Percentiles rank a stretch among this genome's conserved stretches.
Conservation (phyloP, 345 rosid genomes). For the Linum lewisii region DNA sequence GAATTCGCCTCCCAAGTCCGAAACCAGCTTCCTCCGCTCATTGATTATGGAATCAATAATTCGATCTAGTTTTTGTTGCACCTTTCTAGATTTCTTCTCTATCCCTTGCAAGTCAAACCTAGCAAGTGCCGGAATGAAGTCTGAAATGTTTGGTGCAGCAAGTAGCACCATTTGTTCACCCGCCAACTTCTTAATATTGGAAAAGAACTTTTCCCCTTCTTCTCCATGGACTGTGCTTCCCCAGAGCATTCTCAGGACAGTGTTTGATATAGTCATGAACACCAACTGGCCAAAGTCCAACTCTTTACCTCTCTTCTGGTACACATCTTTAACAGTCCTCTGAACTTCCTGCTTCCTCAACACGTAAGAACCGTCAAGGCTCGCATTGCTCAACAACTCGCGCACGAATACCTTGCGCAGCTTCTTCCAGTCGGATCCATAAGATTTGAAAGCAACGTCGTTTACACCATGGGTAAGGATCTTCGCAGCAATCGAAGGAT, state of each 20-base stretch:
- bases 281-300: not conserved
- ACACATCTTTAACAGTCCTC: slow-evolving; percentile 14
- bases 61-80: not conserved
- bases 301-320: not conserved
- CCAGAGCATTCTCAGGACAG: not conserved
- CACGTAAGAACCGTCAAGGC: slow-evolving; percentile 23
- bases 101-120: not conserved
- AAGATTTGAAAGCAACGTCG: slow-evolving; percentile 24
- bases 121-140: not conserved
- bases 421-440: slow-evolving; percentile 38
- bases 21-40: not conserved
- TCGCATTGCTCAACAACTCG: slow-evolving; percentile 24
- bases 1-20: not conserved
- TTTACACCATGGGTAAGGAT: slow-evolving; percentile 22
- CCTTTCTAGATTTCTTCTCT: not conserved
- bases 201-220: not conserved
- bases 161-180: not conserved
- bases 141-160: not conserved
- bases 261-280: not conserved
- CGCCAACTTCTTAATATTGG: not conserved
- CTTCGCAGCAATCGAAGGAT: slow-evolving; percentile 11
- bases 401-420: slow-evolving; percentile 28
- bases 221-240: not conserved
- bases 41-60: no score
- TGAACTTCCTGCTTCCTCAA: slow-evolving; percentile 29